Conservation (phyloP, 129 eudicot genomes). For the Cynara cardunculus region DNA sequence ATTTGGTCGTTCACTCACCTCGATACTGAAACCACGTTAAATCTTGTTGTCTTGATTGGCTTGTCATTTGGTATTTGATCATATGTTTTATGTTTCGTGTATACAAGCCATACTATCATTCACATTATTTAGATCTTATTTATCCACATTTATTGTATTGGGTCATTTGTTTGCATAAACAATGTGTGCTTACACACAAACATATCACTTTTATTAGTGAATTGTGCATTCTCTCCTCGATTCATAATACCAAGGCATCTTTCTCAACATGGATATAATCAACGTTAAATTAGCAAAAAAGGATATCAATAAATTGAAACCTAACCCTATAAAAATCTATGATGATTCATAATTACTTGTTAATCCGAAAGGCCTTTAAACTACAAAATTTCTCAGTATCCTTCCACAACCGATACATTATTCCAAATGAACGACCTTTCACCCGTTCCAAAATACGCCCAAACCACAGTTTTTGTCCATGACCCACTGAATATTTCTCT, state of each 20-base stretch:
- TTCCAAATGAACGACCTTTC: neutral
- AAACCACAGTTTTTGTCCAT: neutral
- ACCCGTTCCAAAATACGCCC: neutral
- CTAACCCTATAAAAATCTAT: neutral
- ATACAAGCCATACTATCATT: no score
- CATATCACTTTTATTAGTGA: no score
- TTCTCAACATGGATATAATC: neutral
- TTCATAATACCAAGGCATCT: neutral
- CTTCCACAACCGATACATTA: neutral
- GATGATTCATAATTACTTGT: neutral
- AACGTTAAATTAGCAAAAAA: no score
- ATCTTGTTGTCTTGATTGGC: neutral
- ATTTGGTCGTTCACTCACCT: neutral
- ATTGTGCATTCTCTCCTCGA: neutral
- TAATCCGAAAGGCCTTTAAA: neutral
- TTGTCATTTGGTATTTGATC: neutral
- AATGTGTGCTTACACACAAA: no score
- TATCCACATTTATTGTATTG: no score
- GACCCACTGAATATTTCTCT: neutral
- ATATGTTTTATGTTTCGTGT: no score
- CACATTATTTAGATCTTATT: no score
- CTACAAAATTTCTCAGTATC: neutral
- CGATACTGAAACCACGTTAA: neutral
- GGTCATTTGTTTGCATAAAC: no score
- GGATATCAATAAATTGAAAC: no score